A percentile compares a stretch with the other conserved stretches of the same genome.
Conservation (phyloP, 1,284 basidiomycete genomes). For the Cutaneotrichosporon arboriforme region DNA sequence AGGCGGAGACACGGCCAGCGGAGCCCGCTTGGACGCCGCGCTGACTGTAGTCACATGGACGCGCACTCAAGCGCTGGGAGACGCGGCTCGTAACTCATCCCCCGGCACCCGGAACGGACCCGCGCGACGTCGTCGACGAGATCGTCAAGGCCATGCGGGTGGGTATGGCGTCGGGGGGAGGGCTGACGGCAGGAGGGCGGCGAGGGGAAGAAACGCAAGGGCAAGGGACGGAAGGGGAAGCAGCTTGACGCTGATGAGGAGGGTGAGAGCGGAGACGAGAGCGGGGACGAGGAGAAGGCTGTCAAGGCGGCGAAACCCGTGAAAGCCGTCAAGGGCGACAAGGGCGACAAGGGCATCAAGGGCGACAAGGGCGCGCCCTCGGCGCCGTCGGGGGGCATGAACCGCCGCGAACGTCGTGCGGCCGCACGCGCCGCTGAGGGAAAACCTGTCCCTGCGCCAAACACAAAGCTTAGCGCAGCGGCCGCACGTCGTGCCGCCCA, state of each 20-base stretch:
- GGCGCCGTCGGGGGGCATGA: neutral
- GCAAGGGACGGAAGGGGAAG: conserved; percentile 2
- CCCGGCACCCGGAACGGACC: conserved; percentile 18
- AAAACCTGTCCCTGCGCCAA: neutral
- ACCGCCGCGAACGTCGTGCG: conserved; percentile 16
- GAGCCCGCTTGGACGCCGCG: neutral
- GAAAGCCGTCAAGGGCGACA: neutral
- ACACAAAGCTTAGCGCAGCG: neutral
- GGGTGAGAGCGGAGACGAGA: conserved; percentile 1
- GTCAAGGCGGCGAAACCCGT: neutral
- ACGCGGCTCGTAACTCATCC: conserved; percentile 12
- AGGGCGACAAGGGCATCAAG: too few relatives aligned
- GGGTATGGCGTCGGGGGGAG: too few relatives aligned
- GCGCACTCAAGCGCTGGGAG: conserved; percentile 28
- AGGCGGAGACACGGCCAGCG: too few relatives aligned
- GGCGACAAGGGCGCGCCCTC: neutral
- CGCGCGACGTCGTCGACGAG: conserved; percentile 29
- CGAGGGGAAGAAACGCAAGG: neutral
- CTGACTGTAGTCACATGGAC: conserved; percentile 26
- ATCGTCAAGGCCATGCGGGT: conserved; percentile 19
- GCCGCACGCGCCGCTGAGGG: conserved; percentile 11
- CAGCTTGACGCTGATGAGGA: conserved; percentile 3
- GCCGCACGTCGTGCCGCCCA: conserved; percentile 10
- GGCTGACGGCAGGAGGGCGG: neutral
- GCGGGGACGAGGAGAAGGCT: neutral